phyloP scores from a whole-genome alignment of 768 basidiomycete species.

The Suillus sp. region DNA sequence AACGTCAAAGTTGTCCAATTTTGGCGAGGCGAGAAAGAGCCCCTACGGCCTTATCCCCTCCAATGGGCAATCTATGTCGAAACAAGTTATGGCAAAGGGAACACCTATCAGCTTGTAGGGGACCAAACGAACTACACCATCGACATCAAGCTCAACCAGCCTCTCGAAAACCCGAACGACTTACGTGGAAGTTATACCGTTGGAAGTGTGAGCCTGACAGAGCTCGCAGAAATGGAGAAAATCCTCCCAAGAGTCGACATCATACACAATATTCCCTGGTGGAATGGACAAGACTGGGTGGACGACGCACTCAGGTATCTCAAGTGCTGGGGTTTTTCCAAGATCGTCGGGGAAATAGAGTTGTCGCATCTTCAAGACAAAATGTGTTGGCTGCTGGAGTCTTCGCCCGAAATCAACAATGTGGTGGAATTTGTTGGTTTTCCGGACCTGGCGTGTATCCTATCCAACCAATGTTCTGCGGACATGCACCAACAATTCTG shows the following conservation, averaged over 20 bases:
- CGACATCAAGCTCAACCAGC: constrained; percentile 13
- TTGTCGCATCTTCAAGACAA: background rate
- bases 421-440: background rate
- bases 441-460: background rate
- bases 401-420: background rate
- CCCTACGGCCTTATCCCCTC: constrained; percentile 17
- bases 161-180: constrained; percentile 11
- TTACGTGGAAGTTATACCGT: constrained; percentile 30
- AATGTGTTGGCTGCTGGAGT: background rate
- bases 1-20: constrained; percentile 33
- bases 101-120: constrained; percentile 30
- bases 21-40: constrained; percentile 21
- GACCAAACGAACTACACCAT: constrained; percentile 25
- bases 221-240: background rate
- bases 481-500: background rate
- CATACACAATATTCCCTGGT: background rate
- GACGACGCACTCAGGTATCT: background rate
- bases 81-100: constrained; percentile 20
- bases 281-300: background rate
- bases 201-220: constrained; percentile 18
- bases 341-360: background rate
- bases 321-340: background rate
- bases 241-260: background rate
- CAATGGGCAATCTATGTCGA: constrained; percentile 34
- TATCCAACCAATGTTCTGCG: background rate